These are phyloP conservation scores for Casuarina glauca DNA, from an alignment of 306 rosid genomes.

Conservation along the genomic window DNA sequence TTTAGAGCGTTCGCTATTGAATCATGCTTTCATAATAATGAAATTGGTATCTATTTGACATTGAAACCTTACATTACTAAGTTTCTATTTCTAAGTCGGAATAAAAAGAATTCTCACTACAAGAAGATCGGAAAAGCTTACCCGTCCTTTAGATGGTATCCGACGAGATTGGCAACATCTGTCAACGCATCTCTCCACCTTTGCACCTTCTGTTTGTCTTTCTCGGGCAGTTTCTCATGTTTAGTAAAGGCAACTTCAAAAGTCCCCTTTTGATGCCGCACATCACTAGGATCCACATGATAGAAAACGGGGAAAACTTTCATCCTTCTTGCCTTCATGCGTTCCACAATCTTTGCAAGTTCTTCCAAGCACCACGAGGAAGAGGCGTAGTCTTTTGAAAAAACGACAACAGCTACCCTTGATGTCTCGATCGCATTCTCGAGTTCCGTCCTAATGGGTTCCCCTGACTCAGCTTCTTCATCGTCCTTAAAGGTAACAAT, in stretches of 20 bases:
- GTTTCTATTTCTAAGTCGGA: no score
- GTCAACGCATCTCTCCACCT: not conserved
- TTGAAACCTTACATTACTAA: no score
- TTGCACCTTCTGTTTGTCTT: not conserved
- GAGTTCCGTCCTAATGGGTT: not conserved
- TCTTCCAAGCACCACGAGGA: no score
- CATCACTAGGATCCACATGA: not conserved
- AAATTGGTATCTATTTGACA: no score
- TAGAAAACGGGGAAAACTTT: not conserved
- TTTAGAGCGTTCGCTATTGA: no score
- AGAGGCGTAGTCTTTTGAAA: no score
- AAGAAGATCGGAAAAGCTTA: not conserved
- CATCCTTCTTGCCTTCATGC: not conserved
- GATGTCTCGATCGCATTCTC: slow-evolving; percentile 15
- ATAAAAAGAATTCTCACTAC: not conserved
- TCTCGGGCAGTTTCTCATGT: not conserved
- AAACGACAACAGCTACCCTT: not conserved
- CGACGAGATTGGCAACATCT: not conserved
- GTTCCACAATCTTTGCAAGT: slow-evolving; percentile 7
- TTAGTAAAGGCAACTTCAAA: not conserved
- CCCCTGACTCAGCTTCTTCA: not conserved
- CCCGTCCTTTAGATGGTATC: not conserved
- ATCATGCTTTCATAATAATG: not conserved
- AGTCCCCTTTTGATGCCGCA: not conserved
- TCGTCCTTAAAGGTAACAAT: slow-evolving; percentile 14